These are phyloP conservation scores for Graphium sp. DNA, from an alignment of 2,329 filamentous ascomycete genomes.

Conservation along the genomic window DNA sequence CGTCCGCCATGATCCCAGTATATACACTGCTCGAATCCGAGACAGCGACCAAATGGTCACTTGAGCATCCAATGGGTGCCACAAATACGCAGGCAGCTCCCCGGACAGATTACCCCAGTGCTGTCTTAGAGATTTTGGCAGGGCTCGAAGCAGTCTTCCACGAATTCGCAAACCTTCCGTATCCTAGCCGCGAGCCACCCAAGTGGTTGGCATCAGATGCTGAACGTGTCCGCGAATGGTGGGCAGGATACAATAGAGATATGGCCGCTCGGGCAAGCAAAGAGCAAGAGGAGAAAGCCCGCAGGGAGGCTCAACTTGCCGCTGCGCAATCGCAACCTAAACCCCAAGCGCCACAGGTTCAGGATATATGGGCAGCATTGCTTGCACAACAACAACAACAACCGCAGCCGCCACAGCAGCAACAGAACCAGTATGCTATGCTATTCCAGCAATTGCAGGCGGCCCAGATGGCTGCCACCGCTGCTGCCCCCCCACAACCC, in stretches of 20 bases:
- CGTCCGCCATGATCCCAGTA: too few species aligned
- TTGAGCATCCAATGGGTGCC: too few species aligned
- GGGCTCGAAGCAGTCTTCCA: constrained; percentile 1
- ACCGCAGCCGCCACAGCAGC: constrained; percentile 8
- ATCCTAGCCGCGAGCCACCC: constrained; percentile 32
- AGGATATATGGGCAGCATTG: constrained; percentile 7
- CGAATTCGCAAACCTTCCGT: constrained; percentile 25
- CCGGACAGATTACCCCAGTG: too few species aligned
- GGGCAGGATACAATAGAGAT: constrained; percentile 27
- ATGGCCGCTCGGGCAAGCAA: constrained; percentile 18
- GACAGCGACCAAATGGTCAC: too few species aligned
- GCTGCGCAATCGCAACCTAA: constrained; percentile 2
- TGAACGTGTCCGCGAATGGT: constrained; percentile 33
- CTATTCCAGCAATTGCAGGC: constrained; percentile 5
- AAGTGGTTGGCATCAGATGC: constrained; percentile 29
- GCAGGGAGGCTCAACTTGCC: constrained; percentile 6
- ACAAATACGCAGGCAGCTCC: too few species aligned
- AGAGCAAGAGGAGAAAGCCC: constrained; percentile 15
- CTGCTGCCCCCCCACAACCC: constrained; percentile 7
- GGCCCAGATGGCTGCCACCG: background rate
- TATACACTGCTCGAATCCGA: too few species aligned
- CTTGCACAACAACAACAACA: constrained; percentile 7
- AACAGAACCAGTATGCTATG: constrained; percentile 9
- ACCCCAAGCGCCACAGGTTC: constrained; percentile 1
- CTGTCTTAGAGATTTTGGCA: too few species aligned